Evolutionary conservation across 2,329 filamentous ascomycete species (phyloP).

Genomic region (Beauveria scarabaeidicola): DNA sequence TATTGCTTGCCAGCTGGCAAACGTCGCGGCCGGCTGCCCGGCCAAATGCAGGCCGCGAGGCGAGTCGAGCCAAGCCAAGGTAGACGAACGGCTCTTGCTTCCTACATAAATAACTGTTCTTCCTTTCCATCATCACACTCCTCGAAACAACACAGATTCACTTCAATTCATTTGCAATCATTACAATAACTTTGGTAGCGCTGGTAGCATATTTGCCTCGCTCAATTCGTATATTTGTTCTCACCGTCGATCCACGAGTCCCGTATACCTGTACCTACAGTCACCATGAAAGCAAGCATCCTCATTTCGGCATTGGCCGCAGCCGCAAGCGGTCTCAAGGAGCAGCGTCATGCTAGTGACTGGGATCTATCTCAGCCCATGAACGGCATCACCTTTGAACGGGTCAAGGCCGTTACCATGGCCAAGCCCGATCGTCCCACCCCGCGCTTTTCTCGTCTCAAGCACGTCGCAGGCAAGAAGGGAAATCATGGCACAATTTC

Average conservation of each 20-base stretch:
- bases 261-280: background rate
- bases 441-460: slow-evolving; percentile 26
- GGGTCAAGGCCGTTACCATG: slow-evolving; percentile 20
- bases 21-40: slow-evolving; percentile 3
- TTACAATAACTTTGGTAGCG: slow-evolving; percentile 4
- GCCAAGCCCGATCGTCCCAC: slow-evolving; percentile 22
- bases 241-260: background rate
- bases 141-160: slow-evolving; percentile 4
- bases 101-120: slow-evolving; percentile 4
- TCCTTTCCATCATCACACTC: background rate
- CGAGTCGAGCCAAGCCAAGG: background rate
- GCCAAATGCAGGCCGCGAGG: background rate
- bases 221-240: slow-evolving; percentile 1
- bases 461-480: slow-evolving; percentile 19
- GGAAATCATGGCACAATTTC: slow-evolving; percentile 22
- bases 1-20: slow-evolving; percentile 7
- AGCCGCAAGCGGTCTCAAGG: background rate
- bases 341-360: slow-evolving; percentile 11
- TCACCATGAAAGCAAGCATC: slow-evolving; percentile 3
- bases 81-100: background rate
- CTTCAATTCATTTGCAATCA: slow-evolving; percentile 4
- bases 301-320: background rate
- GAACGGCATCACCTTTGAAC: slow-evolving; percentile 30
- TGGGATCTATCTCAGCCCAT: slow-evolving; percentile 29
- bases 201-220: slow-evolving; percentile 6